Conservation (phyloP, 2,329 filamentous ascomycete species). For the Trichoderma aggressivum region DNA sequence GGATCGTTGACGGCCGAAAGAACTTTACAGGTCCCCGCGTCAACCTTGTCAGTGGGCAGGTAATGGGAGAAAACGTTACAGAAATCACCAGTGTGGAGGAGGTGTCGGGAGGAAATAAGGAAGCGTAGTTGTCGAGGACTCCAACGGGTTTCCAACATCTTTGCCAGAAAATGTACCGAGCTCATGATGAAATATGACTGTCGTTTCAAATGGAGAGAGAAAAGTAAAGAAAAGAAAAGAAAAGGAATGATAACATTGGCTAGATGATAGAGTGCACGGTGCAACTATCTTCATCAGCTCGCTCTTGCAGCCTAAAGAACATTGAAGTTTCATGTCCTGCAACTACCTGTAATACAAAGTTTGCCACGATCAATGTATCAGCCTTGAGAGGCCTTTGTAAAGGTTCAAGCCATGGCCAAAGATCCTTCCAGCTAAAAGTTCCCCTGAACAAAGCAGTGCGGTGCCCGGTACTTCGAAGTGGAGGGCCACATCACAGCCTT, state of each 20-base stretch:
- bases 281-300: neutral
- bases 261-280: neutral
- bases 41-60: constrained; percentile 19
- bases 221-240: neutral
- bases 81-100: neutral
- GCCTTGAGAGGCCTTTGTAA: neutral
- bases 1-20: constrained; percentile 46
- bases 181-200: neutral
- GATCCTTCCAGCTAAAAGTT: neutral
- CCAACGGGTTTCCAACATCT: neutral
- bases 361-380: neutral
- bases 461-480: neutral
- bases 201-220: neutral
- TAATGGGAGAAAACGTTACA: neutral
- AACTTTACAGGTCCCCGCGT: constrained; percentile 37
- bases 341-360: neutral
- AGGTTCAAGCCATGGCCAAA: neutral
- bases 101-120: neutral
- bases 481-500: neutral
- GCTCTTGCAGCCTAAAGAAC: neutral
- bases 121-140: neutral
- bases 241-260: neutral
- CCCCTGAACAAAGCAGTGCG: neutral
- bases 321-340: neutral
- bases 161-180: neutral